A percentile compares a stretch with the other conserved stretches of the same genome.
phyloP scores from a whole-genome alignment of 2,329 filamentous ascomycete genomes.

The Neurospora sp. region DNA sequence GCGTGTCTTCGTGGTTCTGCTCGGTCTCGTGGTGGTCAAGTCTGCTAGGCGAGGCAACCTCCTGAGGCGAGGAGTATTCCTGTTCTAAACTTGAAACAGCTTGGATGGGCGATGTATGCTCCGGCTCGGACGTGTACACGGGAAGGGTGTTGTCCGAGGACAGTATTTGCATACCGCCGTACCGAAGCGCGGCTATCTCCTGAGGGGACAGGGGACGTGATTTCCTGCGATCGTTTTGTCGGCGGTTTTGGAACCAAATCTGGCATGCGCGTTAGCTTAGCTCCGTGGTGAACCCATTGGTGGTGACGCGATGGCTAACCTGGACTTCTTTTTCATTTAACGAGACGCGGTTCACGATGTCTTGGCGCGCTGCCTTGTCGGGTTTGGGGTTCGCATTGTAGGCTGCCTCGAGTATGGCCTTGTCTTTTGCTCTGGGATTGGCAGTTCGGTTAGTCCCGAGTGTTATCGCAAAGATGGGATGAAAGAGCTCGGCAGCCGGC shows the following conservation, averaged over 20 bases:
- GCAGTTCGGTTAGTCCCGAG: neutral
- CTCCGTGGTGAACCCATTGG: constrained; percentile 7
- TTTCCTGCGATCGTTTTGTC: constrained; percentile 86
- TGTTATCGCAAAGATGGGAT: neutral
- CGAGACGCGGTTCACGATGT: constrained; percentile 75
- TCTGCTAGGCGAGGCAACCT: neutral
- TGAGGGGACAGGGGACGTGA: constrained; percentile 72
- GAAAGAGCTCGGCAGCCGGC: constrained; percentile 1
- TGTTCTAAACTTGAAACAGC: constrained; percentile 7
- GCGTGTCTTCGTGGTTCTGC: neutral
- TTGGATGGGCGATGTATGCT: constrained; percentile 8
- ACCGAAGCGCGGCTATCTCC: constrained; percentile 56
- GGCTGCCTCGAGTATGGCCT: constrained; percentile 76
- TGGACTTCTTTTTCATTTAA: constrained; percentile 95
- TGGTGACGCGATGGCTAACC: constrained; percentile 43
- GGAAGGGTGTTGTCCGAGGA: constrained; percentile 31
- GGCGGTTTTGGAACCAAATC: constrained; percentile 97
- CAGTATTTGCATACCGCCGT: constrained; percentile 43
- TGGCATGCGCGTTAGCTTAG: constrained; percentile 28
- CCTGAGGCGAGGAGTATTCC: constrained; percentile 4
- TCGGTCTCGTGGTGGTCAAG: neutral
- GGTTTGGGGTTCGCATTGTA: constrained; percentile 82
- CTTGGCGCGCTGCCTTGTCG: constrained; percentile 77
- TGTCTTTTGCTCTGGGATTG: constrained; percentile 65
- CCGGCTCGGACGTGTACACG: neutral